Base-by-base conservation (phyloP, 2,329 filamentous ascomycete species). In the Aspergillus fumigatus region DNA sequence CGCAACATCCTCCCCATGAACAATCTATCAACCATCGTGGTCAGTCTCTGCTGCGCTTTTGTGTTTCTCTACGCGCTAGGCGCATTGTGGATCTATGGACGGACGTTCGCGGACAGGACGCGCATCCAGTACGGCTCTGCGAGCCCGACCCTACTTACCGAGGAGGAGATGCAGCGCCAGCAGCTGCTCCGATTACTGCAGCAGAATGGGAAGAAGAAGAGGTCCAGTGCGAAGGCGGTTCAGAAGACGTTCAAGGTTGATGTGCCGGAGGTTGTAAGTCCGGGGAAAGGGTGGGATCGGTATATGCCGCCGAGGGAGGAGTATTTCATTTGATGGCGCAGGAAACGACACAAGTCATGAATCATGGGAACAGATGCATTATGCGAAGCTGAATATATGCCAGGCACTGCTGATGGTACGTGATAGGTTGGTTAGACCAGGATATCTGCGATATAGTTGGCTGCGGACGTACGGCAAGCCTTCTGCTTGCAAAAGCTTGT, bases 151-250 rank as follows among this genome's bases (percentile, higher is more conserved):
- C 57, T 68, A 4, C 55, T 73, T 43, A 72, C 67, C 3, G 70
- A 72, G 23, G 74, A 76, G 51, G 73, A 77, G 52, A 69, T 73
- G 64, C 72, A 75, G 53, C 71, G 75, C 35, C 70, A 69, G 38
- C 71, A 77, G 52, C 61, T 76, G 26, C 69, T 70, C 35, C 66
- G 73, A 11, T 62, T 77, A 19, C 56, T 76, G 23, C 66, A 68
- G 29, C 64, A 69, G 51, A 68, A 68, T 6, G 61, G 64, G 6
- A 58, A 61, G 5, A 61, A 66, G 17, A 68, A 62, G 54, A 52
- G 52, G 10, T 23, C 49, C 25, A 61, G 57, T 45, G 50, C 62
- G 4, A 64, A 55, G 52, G 55, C 63, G 4, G 52, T 59, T 8
- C 65, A 66, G 49, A 67, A 62, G 49, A 70, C 67, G n/a, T 70